Evolutionary conservation across 2,329 filamentous ascomycete species (phyloP).

Genomic region (Xylariaceae sp.): DNA sequence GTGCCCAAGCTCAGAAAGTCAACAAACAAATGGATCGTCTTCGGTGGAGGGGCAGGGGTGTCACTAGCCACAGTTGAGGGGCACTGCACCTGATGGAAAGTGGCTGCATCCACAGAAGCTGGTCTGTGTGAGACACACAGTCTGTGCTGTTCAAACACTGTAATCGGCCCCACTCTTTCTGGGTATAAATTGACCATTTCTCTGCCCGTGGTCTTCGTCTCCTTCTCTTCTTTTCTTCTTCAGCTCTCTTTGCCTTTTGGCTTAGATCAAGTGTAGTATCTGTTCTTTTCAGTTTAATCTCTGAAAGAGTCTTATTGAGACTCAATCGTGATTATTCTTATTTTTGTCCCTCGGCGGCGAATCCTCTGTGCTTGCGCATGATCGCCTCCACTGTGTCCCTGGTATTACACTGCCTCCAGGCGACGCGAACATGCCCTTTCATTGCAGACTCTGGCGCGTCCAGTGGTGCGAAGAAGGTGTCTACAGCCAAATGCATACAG

Average conservation of each 20-base stretch:
- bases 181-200: slow-evolving; percentile 19
- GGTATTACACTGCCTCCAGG: slow-evolving; percentile 68
- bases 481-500: background rate
- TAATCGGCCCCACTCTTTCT: background rate
- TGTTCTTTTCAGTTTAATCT: slow-evolving; percentile 96
- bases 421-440: slow-evolving; percentile 52
- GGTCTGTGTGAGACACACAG: background rate
- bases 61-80: slow-evolving; percentile 11
- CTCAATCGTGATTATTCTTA: slow-evolving; percentile 72
- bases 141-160: background rate
- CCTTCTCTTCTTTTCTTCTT: slow-evolving; percentile 46
- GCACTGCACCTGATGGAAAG: no score
- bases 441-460: slow-evolving; percentile 49
- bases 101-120: no score
- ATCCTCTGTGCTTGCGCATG: slow-evolving; percentile 68
- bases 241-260: slow-evolving; percentile 45
- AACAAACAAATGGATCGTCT: slow-evolving; percentile 20
- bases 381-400: slow-evolving; percentile 60
- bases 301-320: slow-evolving; percentile 68
- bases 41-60: slow-evolving; percentile 4
- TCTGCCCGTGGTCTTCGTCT: slow-evolving; percentile 5
- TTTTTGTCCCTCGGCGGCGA: slow-evolving; percentile 56
- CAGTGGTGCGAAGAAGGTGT: slow-evolving; percentile 50
- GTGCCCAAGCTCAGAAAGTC: slow-evolving; percentile 21
- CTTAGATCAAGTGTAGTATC: slow-evolving; percentile 92